Percentiles rank a stretch among this genome's conserved stretches.
These are phyloP conservation scores for Ophiostoma sp. DNA, from an alignment of 2,329 filamentous ascomycete species.

Conservation along the genomic window DNA sequence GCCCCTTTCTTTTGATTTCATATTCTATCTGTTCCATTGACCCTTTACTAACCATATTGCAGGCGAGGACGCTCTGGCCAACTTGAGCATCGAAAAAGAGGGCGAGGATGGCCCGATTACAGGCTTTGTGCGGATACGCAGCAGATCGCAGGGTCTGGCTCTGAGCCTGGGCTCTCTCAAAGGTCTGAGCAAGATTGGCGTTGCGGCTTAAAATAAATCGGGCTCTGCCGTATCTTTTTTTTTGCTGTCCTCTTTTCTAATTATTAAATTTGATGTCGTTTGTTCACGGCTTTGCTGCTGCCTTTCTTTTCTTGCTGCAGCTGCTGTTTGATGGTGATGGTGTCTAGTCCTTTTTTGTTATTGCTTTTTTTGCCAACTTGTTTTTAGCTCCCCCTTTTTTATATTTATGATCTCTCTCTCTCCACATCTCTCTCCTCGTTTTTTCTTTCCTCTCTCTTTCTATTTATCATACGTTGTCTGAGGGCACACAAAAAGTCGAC, in stretches of 20 bases:
- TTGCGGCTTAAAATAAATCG: conserved; percentile 37
- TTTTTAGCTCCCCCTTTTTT: not conserved
- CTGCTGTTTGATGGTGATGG: conserved; percentile 4
- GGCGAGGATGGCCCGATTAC: conserved; percentile 93
- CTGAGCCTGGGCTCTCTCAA: conserved; percentile 92
- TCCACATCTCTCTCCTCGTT: not conserved
- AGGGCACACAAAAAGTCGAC: not conserved
- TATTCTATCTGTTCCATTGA: not conserved
- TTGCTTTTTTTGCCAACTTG: conserved; percentile 7
- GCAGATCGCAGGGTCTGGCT: conserved; percentile 91
- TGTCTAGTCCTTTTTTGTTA: not conserved
- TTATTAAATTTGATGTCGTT: not conserved
- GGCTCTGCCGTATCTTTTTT: not conserved
- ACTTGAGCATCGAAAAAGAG: conserved; percentile 96
- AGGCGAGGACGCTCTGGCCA: conserved; percentile 98
- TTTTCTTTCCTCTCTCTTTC: not conserved
- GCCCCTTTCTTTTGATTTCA: not conserved
- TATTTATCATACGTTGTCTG: not conserved
- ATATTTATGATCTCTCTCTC: conserved; percentile 1
- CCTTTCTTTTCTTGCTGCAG: not conserved
- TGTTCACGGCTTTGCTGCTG: not conserved
- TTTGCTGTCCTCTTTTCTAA: not conserved
- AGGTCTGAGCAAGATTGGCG: conserved; percentile 80
- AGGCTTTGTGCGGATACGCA: conserved; percentile 96
- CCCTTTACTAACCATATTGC: conserved; percentile 14